Base-by-base conservation (phyloP, 106 monocot species). In the Agapanthus africanus region DNA sequence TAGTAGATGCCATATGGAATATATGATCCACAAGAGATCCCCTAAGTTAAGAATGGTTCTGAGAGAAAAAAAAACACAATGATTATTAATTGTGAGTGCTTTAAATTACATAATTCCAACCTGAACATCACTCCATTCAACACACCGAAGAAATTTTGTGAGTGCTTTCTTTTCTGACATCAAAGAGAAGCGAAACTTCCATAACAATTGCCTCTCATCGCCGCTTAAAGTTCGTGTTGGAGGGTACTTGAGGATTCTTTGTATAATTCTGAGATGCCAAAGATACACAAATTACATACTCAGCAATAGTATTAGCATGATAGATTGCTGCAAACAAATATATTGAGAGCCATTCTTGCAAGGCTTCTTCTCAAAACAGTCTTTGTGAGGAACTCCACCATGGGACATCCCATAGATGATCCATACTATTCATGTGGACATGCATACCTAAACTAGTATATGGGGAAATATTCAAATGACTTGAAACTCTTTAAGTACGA, bases 41-140 rank as follows among this genome's bases (percentile, higher is more conserved):
- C 46, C 15, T 47, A 50, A 50, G 10, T 50, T 2, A 61, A 61
- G 15, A 28, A 9, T 34, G 33, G 26, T 31, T 37, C 19, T 31
- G 7, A n/a, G 13, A 30, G 16, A 27, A 23, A 32, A 37, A 35
- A 37, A 35, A 37, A n/a, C n/a, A n/a, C n/a, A n/a, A n/a, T n/a
- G n/a, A n/a, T n/a, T n/a, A n/a, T n/a, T n/a, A n/a, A n/a, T n/a
- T n/a, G n/a, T n/a, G 2, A 28, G 25, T 3, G 64, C 38, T 23
- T 33, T 27, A 28, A 37, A 34, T 35, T 54, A 15, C 51, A 37
- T 40, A 72, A 28, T 54, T 63, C 70, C 67, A 38, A 97, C 95
- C 91, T 97, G 95, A 78, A 89, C 66, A 84, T 97, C 95, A 71
- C 88, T 97, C 95, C 95, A 97, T 71, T 97, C 95, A 72, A 97